Base-by-base conservation (phyloP, 2,329 filamentous ascomycete genomes). In the Trichoderma polysporum region DNA sequence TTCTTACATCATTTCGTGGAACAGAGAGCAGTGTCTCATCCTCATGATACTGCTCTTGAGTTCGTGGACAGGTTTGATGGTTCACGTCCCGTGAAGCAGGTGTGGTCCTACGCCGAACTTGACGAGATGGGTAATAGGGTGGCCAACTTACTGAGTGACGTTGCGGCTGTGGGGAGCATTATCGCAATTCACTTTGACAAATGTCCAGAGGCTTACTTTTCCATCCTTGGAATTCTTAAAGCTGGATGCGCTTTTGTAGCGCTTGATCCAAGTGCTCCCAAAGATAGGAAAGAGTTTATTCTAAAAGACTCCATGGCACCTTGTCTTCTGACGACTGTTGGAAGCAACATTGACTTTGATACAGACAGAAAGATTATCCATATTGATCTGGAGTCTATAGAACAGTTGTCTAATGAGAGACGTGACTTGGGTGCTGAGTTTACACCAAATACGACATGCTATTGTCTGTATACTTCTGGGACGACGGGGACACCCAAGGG, bases 401-500 rank as follows among this genome's bases (percentile, higher is more conserved):
- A 70, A 49, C 29, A 15, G 4, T 62, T 45, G 52, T 69, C 76
- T 19, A 68, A 67, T 15, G 70, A 50, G 29, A 66, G 29, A 53
- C 68, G 54, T 25, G 45, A 66, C 5, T 45, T 71, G 2, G 62
- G 41, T 10, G 7, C 47, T 1, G 27, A 2, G 0, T 74, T 81
- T 33, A 71, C 67, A n/a, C 75, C 76, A 15, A 80, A 85, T 25
- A 85, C 89, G 70, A 87, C 88, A 0, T 93, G 90, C 71, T 97
- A 96, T 75, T 94, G 92, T 67, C 82, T 97, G 1, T 97, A 96
- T 76, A 97, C 93, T 0, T 94, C 91, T 3, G 92, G 93, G 3
- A 96, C 93, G 0, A 97, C 93, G 0, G 93, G 93, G 2, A 91
- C 88, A 0, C 93, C 93, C 0, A 97, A 97, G 72, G 93, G 93